A percentile compares a stretch with the other conserved stretches of the same genome.
phyloP scores from a whole-genome alignment of 225 moss, liverwort and hornwort genomes.

The Ulota crispa region DNA sequence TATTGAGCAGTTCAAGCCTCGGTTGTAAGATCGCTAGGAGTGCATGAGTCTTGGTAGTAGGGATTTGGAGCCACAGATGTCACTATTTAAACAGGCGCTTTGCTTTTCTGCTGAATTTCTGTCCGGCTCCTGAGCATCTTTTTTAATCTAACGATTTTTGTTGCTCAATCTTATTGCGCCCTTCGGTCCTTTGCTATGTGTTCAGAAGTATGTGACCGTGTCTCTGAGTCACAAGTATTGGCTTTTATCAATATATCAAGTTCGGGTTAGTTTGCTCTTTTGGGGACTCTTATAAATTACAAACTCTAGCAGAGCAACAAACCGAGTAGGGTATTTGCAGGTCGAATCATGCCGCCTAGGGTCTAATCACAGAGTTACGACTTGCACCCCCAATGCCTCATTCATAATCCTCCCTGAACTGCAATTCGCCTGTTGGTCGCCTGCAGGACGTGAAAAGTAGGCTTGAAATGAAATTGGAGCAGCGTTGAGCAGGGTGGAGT shows the following conservation, averaged over 20 bases:
- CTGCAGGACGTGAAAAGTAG: not conserved
- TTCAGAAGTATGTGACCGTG: not conserved
- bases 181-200: not conserved
- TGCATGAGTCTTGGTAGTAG: not conserved
- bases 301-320: not conserved
- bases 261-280: not conserved
- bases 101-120: not conserved
- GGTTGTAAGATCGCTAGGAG: not conserved
- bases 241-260: not conserved
- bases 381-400: not conserved
- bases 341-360: not conserved
- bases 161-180: not conserved
- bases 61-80: not conserved
- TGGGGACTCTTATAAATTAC: not conserved
- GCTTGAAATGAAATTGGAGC: not conserved
- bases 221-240: not conserved
- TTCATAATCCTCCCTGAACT: not conserved
- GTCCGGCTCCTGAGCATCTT: not conserved
- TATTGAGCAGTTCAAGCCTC: not conserved
- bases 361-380: not conserved
- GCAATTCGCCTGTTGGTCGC: not conserved
- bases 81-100: not conserved
- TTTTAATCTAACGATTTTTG: too few species aligned
- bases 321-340: not conserved
- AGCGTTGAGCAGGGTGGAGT: conserved; percentile 6